Base-by-base conservation (phyloP, 208 protist genomes). In the Trypanosoma brucei region DNA sequence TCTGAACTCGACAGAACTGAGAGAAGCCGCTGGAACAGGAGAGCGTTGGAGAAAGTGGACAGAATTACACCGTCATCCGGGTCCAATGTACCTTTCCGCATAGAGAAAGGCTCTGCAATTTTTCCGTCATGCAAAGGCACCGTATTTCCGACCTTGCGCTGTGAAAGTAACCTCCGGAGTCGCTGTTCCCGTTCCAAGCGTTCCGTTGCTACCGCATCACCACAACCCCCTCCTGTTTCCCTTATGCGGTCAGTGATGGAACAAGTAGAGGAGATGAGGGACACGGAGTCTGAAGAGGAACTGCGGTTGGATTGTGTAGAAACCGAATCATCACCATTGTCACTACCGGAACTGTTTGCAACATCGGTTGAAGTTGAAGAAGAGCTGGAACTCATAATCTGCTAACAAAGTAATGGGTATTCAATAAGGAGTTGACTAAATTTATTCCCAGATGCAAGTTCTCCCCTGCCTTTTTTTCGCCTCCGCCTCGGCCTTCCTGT, bases 141-240 rank as follows among this genome's bases (percentile, higher is more conserved):
- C 0, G 67, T 22, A 33, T 78, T 55, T 0, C 79, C 85, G 1
- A 92, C 62, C 36, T 78, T 78, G 2, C 85, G 81, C 68, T 85
- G 85, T 0, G 82, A 88, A 49, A 92, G 66, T 14, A 92, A 36
- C 1, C 75, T 58, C 0, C 85, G 73, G 51, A 79, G 78, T 3
- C 65, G 75, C 55, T 92, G 85, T 30, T 84, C 71, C 0, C 80
- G 81, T 40, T 81, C 74, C 62, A 89, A 58, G 6, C 66, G 60
- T 53, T 87, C 65, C 30, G 70, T 57, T 30, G 79, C 79, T 33
- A 68, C 50, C 54, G 13, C 52, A 40, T 70, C 62, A 38, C 60
- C 54, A 49, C 51, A n/a, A 34, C 54, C 55, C 53, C 42, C 57
- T 57, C 1, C 3, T 33, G 14, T 42, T 22, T 22, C 36, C 13